Conservation (phyloP, 768 basidiomycete species). For the Amanita muscaria region DNA sequence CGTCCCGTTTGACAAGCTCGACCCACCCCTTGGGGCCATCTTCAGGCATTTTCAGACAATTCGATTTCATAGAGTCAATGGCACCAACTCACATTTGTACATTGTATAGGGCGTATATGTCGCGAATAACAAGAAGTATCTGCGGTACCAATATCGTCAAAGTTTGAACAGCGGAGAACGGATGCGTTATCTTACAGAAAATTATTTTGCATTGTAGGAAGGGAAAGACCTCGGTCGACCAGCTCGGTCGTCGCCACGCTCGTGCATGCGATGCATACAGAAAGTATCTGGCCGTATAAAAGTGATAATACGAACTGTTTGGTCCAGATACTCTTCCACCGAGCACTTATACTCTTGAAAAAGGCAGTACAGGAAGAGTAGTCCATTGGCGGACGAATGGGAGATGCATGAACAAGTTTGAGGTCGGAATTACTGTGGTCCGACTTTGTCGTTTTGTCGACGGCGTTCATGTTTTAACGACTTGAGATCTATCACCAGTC, state of each 20-base stretch:
- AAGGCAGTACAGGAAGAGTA: conserved; percentile 54
- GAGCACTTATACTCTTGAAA: conserved; percentile 38
- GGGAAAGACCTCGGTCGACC: conserved; percentile 53
- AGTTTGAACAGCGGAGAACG: not conserved
- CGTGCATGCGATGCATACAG: conserved; percentile 83
- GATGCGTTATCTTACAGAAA: conserved; percentile 54
- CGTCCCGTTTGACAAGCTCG: conserved; percentile 59
- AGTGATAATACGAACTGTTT: conserved; percentile 60
- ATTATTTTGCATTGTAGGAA: conserved; percentile 77
- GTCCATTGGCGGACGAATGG: conserved; percentile 49
- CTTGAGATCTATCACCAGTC: no score
- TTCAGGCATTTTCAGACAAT: conserved; percentile 19
- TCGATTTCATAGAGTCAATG: not conserved
- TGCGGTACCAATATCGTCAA: conserved; percentile 18
- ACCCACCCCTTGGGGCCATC: conserved; percentile 83
- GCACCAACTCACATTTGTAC: conserved; percentile 57
- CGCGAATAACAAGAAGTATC: conserved; percentile 69
- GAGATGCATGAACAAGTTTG: not conserved
- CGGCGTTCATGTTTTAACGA: no score
- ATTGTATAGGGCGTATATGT: conserved; percentile 89
- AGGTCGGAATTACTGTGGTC: no score
- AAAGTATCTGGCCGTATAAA: conserved; percentile 73
- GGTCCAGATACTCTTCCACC: conserved; percentile 77
- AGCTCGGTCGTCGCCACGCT: conserved; percentile 82
- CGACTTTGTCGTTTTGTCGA: no score